Percentiles rank a stretch among this genome's conserved stretches.
phyloP scores from a whole-genome alignment of 352 stramenopile species.

The Globisporangium splendens region DNA sequence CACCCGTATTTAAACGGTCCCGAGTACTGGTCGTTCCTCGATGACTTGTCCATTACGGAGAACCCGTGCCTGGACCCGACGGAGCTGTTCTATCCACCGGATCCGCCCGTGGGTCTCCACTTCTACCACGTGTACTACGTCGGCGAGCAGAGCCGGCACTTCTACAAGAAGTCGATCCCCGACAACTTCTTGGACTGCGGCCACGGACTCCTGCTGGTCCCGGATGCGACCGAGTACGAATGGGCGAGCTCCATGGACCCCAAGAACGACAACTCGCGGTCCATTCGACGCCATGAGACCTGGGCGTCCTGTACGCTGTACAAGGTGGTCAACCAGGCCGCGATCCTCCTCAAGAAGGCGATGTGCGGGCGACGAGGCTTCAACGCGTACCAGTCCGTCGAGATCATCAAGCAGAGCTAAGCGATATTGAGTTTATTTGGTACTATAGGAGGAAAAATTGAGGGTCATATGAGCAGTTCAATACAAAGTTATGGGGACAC shows the following conservation, averaged over 20 bases:
- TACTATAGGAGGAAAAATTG: too few relatives aligned
- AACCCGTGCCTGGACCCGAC: too few relatives aligned
- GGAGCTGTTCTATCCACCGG: background rate
- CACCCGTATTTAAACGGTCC: conserved; percentile 12
- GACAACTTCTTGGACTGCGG: conserved; percentile 2
- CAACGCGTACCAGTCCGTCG: conserved; percentile 1
- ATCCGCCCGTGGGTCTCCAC: background rate
- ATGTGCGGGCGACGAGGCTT: background rate
- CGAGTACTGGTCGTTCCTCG: conserved; percentile 21
- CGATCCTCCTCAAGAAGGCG: conserved; percentile 4
- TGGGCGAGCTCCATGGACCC: background rate
- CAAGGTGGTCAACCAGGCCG: conserved; percentile 8
- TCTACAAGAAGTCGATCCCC: conserved; percentile 6
- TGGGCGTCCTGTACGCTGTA: conserved; percentile 8
- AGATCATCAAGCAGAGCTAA: conserved; percentile 3
- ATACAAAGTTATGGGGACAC: too few relatives aligned
- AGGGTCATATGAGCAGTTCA: too few relatives aligned
- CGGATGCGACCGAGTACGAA: conserved; percentile 1
- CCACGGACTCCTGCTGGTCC: background rate
- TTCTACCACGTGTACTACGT: conserved; percentile 8
- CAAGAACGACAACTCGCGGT: conserved; percentile 2
- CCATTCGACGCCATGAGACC: conserved; percentile 2
- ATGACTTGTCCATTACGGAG: background rate
- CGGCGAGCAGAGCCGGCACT: conserved; percentile 2
- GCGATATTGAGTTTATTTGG: too few relatives aligned